Evolutionary conservation across 768 basidiomycete species (phyloP).

Genomic region (Gautieria morchelliformis): DNA sequence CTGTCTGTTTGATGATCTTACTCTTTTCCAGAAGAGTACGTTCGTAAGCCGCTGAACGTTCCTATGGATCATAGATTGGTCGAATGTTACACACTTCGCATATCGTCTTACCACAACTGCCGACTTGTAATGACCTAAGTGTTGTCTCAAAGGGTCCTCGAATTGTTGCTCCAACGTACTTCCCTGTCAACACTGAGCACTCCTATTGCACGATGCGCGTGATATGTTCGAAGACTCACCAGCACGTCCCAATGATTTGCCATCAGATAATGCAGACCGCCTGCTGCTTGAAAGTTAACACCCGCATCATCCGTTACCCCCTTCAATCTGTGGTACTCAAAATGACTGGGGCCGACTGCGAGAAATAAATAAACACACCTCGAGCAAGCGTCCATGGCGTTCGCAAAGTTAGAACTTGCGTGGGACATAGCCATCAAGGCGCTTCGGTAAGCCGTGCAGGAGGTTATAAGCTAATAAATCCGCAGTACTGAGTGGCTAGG

Average conservation of each 20-base stretch:
- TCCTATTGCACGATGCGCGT: slow-evolving; percentile 6
- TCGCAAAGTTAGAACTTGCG: slow-evolving; percentile 77
- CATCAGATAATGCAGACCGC: slow-evolving; percentile 85
- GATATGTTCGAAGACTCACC: slow-evolving; percentile 34
- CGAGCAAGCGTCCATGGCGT: slow-evolving; percentile 77
- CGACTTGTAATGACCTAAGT: slow-evolving; percentile 69
- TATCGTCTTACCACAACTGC: slow-evolving; percentile 50
- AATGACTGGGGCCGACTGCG: background rate
- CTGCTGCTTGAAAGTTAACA: slow-evolving; percentile 73
- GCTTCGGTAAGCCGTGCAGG: slow-evolving; percentile 70
- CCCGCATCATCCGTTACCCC: slow-evolving; percentile 75
- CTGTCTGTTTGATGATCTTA: slow-evolving; percentile 73
- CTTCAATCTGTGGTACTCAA: slow-evolving; percentile 42
- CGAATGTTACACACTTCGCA: background rate
- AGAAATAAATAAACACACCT: slow-evolving; percentile 34
- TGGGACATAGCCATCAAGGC: slow-evolving; percentile 75
- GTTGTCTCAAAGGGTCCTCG: slow-evolving; percentile 81
- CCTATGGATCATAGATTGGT: slow-evolving; percentile 33
- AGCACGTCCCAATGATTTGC: slow-evolving; percentile 90
- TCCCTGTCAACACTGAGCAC: slow-evolving; percentile 36
- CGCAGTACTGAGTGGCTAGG: background rate
- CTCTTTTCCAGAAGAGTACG: slow-evolving; percentile 75
- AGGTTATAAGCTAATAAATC: slow-evolving; percentile 22
- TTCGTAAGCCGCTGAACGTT: slow-evolving; percentile 81
- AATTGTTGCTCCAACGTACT: slow-evolving; percentile 82